Conservation (phyloP, 202 grass and related monocot genomes). For the Setaria viridis region DNA sequence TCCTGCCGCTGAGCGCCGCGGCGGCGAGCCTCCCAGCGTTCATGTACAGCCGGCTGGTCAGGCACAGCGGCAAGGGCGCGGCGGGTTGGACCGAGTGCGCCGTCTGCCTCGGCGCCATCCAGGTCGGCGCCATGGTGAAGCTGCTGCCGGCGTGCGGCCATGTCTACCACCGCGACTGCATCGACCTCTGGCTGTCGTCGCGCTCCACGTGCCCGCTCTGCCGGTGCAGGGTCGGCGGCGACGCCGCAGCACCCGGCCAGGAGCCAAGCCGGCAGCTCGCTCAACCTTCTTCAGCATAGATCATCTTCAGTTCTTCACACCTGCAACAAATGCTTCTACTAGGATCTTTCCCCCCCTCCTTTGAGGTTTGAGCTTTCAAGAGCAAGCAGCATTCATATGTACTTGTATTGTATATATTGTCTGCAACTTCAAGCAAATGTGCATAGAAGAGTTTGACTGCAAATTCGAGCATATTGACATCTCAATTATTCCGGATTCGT, state of each 20-base stretch:
- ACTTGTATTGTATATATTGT: no score
- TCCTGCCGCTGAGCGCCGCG: slow-evolving; percentile 19
- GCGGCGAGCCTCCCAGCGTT: slow-evolving; percentile 11
- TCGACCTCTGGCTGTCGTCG: slow-evolving; percentile 55
- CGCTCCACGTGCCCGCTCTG: slow-evolving; percentile 60
- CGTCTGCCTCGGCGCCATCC: slow-evolving; percentile 60
- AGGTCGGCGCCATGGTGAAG: slow-evolving; percentile 60
- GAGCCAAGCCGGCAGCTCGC: slow-evolving; percentile 18
- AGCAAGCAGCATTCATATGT: not conserved
- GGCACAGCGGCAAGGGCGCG: slow-evolving; percentile 45
- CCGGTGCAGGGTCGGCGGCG: slow-evolving; percentile 42
- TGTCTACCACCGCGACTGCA: slow-evolving; percentile 65
- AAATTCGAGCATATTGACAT: not conserved
- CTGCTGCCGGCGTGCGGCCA: slow-evolving; percentile 64
- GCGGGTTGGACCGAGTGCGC: slow-evolving; percentile 45
- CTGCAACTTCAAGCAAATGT: not conserved
- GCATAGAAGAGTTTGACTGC: not conserved
- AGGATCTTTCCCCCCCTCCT: not conserved
- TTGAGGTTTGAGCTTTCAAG: not conserved
- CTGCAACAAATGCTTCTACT: slow-evolving; percentile 22
- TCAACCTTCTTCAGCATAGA: not conserved
- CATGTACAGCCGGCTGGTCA: slow-evolving; percentile 52
- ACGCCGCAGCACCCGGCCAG: not conserved
- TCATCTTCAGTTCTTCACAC: not conserved
- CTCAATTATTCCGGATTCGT: not conserved